phyloP scores from a whole-genome alignment of 2,329 filamentous ascomycete species.

The Xylariaceae sp. region DNA sequence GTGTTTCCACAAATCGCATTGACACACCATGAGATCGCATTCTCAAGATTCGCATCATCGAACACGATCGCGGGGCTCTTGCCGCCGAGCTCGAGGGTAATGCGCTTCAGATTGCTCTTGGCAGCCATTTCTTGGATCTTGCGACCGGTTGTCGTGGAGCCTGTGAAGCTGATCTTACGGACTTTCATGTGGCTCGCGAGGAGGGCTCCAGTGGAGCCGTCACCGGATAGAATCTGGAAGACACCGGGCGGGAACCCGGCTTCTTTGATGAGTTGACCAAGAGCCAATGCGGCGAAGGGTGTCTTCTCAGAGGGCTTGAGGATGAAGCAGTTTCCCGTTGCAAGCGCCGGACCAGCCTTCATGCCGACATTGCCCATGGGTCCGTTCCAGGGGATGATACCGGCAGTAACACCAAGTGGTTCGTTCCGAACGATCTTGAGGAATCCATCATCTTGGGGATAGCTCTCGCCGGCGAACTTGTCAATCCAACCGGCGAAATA shows the following conservation, averaged over 20 bases:
- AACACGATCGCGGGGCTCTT: conserved; percentile 20
- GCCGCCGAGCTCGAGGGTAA: conserved; percentile 20
- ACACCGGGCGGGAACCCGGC: conserved; percentile 41
- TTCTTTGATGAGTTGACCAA: conserved; percentile 29
- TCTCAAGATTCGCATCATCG: conserved; percentile 19
- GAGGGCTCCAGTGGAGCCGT: conserved; percentile 15
- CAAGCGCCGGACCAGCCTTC: conserved; percentile 39
- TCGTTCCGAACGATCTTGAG: conserved; percentile 19
- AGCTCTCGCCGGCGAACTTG: conserved; percentile 18
- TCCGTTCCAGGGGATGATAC: conserved; percentile 32
- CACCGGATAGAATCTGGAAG: conserved; percentile 34
- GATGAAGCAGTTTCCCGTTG: conserved; percentile 38
- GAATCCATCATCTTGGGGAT: conserved; percentile 17
- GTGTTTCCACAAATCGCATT: conserved; percentile 15
- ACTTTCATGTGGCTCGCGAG: conserved; percentile 18
- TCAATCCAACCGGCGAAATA: conserved; percentile 20
- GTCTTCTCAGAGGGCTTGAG: conserved; percentile 40
- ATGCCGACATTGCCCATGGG: conserved; percentile 36
- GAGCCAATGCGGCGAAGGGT: conserved; percentile 24
- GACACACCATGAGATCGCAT: conserved; percentile 18
- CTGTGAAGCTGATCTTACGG: conserved; percentile 20
- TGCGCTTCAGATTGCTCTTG: conserved; percentile 20
- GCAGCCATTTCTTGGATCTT: conserved; percentile 34
- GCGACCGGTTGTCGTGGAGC: conserved; percentile 43
- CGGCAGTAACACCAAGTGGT: conserved; percentile 14